Base-by-base conservation (phyloP, 257 asterid genomes). In the Leonotis leonurus region DNA sequence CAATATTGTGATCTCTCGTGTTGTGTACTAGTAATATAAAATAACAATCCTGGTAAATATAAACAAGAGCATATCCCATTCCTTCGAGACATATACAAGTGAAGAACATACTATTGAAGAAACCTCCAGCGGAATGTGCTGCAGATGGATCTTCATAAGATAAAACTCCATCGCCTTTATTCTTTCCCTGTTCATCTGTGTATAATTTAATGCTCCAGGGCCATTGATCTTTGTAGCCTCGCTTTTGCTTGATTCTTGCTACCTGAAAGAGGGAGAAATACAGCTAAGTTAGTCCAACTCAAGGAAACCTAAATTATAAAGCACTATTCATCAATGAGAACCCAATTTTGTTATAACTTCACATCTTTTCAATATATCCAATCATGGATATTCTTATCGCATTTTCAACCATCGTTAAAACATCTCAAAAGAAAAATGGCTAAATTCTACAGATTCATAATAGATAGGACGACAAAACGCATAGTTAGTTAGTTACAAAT, bases 211-310 rank as follows among this genome's bases (percentile, higher is more conserved):
- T 94, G 74, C 96, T 94, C 95, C 95, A 94, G 24, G 99, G 99
- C 99, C 99, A 94, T 64, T 94, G 99, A 72, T 94, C 99, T 83
- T 90, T 94, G 76, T 90, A 94, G 1, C 99, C 99, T 51, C 99
- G 74, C 79, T 94, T 93, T 65, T 94, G 97, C 81, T 94, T 94
- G 74, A 94, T 90, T 82, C 95, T 83, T 63, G 97, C 97, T 62
- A 94, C 99, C 99, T 94, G 74, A 30, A 14, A 55, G 8, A 29
- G 24, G 43, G 18, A 49, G 60, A 59, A 45, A 29, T 35, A 51
- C 16, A 11, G 41, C 20, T 36, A 37, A 62, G 27, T 43, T 11
- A 41, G 22, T 16, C 26, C n/a, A n/a, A n/a, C n/a, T n/a, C n/a
- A n/a, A n/a, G n/a, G n/a, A n/a, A n/a, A n/a, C n/a, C n/a, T n/a